Evolutionary conservation across 176 grass and related monocot genomes (phyloP), one percentile per base, ranked within the genome.

Genomic region (Pharus latifolius): DNA sequence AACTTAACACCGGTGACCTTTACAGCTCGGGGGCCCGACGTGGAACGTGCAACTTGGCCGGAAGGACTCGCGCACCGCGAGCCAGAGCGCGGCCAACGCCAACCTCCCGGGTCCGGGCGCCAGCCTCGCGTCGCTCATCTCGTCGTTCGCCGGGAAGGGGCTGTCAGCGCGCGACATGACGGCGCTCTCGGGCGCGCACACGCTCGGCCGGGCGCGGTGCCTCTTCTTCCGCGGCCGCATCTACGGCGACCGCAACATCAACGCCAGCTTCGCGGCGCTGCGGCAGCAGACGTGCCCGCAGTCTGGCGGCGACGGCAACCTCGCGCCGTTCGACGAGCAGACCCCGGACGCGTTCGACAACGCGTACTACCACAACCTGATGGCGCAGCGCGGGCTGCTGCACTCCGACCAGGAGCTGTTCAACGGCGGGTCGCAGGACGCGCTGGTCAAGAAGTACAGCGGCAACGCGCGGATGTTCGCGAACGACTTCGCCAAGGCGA

Each of bases 391-490:
- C n/a, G 88, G 72, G 0, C 80, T 91, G 33, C 73, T 91, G 45
- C 84, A 88, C 62, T 88, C 88, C 0, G 88, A 91, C 63, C 88
- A 91, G 68, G 84, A 91, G 73, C 81, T 91, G 0, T 91, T 75
- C 81, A 84, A 18, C 43, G 74, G 69, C 49, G 84, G 84, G 0
- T 81, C 84, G 38, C 88, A 91, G 80, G 88, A 91, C 55, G n/a
- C n/a, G 27, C 40, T 84, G 41, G 88, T 87, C 69, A 56, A 2
- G 81, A 41, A 26, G 56, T 92, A 92, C 81, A 32, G 45, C 20
- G 33, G 29, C 63, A 85, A 81, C 15, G 56, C 22, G 0, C 40
- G 2, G 0, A 34, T 48, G 54, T 94, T 94, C 33, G 48, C 71
- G 3, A 9, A 14, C 33, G 83, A 94, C 72, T 94, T 94, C 53